phyloP scores from a whole-genome alignment of 371 early-diverging fungal genomes.

The Haplosporangium sp. region DNA sequence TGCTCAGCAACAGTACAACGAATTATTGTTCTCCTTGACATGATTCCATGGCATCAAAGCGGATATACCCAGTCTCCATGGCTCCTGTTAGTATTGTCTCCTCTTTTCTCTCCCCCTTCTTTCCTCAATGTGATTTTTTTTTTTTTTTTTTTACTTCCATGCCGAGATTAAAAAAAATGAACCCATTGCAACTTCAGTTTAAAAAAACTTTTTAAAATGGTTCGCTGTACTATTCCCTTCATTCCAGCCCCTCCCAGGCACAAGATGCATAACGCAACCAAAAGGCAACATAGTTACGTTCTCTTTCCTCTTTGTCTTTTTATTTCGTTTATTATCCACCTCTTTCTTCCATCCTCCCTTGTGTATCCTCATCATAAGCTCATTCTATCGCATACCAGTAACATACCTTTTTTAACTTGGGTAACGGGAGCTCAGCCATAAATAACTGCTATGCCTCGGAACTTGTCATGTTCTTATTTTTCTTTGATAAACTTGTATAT shows the following conservation, averaged over 20 bases:
- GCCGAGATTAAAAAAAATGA: slow-evolving; percentile 2
- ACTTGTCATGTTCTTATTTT: not conserved
- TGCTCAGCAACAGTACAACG: slow-evolving; percentile 3
- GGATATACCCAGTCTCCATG: slow-evolving; percentile 1
- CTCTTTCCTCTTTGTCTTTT: slow-evolving; percentile 14
- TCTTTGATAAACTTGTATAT: slow-evolving; percentile 1
- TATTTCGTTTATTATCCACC: not conserved
- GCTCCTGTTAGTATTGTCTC: slow-evolving; percentile 6
- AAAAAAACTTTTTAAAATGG: not conserved
- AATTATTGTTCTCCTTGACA: slow-evolving; percentile 3
- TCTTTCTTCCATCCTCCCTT: not conserved
- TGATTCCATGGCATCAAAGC: not conserved
- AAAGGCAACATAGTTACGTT: not conserved
- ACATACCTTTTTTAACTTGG: not conserved
- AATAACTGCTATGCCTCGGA: not conserved
- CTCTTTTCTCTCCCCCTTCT: not conserved
- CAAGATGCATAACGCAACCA: slow-evolving; percentile 6
- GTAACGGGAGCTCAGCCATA: not conserved
- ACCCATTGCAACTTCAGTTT: not conserved
- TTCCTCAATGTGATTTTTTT: not conserved
- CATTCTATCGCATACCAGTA: slow-evolving; percentile 12
- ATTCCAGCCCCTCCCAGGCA: slow-evolving; percentile 35
- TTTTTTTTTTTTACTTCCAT: slow-evolving; percentile 7
- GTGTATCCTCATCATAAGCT: not conserved
- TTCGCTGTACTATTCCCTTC: not conserved